These are phyloP conservation scores for Trebouxia sp. DNA, from an alignment of 139 green algal genomes.

Conservation along the genomic window DNA sequence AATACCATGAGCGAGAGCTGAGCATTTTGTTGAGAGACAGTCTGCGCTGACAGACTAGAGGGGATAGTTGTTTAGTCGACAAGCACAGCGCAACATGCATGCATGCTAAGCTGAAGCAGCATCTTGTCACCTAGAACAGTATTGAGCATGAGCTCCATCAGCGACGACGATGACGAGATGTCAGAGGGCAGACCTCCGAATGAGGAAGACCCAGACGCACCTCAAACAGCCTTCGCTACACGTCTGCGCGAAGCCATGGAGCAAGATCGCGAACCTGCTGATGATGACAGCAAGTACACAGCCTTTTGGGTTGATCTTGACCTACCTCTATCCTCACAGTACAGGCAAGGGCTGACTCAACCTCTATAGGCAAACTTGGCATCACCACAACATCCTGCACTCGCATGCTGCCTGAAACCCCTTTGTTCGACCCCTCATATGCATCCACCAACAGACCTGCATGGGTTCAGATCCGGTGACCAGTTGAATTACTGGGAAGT, in stretches of 20 bases:
- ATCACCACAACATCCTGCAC: background rate
- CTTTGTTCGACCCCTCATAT: too few relatives aligned
- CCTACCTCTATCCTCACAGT: background rate
- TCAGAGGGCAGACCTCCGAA: too few relatives aligned
- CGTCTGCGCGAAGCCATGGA: background rate
- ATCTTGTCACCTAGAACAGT: too few relatives aligned
- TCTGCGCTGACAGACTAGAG: too few relatives aligned
- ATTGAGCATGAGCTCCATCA: too few relatives aligned
- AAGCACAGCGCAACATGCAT: too few relatives aligned
- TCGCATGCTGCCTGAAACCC: background rate
- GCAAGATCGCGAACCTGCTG: background rate
- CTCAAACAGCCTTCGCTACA: background rate
- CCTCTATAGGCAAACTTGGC: background rate
- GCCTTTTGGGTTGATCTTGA: background rate
- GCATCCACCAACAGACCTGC: background rate
- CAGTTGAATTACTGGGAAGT: background rate
- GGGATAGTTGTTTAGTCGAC: too few relatives aligned
- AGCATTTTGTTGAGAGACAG: too few relatives aligned
- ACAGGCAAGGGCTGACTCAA: background rate
- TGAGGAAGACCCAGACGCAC: background rate
- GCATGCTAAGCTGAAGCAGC: too few relatives aligned
- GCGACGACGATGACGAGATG: too few relatives aligned
- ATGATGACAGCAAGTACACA: background rate
- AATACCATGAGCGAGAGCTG: too few relatives aligned
- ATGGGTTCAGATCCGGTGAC: too few relatives aligned